Evolutionary conservation across 139 green algal species (phyloP).

Genomic region (Micractinium sp.): DNA sequence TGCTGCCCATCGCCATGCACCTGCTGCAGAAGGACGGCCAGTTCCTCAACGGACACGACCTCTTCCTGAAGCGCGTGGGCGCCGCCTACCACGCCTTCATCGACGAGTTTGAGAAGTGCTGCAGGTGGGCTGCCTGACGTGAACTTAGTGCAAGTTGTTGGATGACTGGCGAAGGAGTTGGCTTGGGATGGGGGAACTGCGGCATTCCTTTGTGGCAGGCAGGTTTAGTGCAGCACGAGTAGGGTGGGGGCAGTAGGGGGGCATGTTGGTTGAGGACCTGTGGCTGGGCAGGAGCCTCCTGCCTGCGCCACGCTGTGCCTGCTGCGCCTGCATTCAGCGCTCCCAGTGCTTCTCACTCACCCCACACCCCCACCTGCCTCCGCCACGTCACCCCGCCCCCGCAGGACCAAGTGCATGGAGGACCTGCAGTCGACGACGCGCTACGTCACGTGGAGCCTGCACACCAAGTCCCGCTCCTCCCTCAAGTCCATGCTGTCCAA

Average conservation of each 20-base stretch:
- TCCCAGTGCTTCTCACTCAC: neutral
- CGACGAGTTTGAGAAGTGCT: constrained; percentile 70
- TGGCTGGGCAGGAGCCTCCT: neutral
- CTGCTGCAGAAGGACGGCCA: constrained; percentile 79
- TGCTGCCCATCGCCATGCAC: constrained; percentile 92
- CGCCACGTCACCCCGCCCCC: neutral
- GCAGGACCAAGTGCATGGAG: constrained; percentile 83
- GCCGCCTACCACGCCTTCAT: constrained; percentile 87
- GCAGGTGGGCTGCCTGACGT: constrained; percentile 31
- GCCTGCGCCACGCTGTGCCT: neutral
- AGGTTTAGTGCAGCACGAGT: too few species aligned
- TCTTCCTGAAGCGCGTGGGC: constrained; percentile 87
- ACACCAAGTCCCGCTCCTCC: constrained; percentile 78
- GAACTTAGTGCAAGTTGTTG: too few species aligned
- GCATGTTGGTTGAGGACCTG: neutral
- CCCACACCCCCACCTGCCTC: too few species aligned
- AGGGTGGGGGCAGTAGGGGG: too few species aligned
- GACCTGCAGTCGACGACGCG: constrained; percentile 89
- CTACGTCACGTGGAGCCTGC: constrained; percentile 94
- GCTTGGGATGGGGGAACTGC: too few species aligned
- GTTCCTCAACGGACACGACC: constrained; percentile 84
- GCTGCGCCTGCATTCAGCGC: neutral
- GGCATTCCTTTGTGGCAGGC: too few species aligned
- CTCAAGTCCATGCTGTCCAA: constrained; percentile 78
- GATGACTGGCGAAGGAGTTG: too few species aligned